Base-by-base conservation (phyloP, 164 flowering plant species). In the Vitis vinifera region DNA sequence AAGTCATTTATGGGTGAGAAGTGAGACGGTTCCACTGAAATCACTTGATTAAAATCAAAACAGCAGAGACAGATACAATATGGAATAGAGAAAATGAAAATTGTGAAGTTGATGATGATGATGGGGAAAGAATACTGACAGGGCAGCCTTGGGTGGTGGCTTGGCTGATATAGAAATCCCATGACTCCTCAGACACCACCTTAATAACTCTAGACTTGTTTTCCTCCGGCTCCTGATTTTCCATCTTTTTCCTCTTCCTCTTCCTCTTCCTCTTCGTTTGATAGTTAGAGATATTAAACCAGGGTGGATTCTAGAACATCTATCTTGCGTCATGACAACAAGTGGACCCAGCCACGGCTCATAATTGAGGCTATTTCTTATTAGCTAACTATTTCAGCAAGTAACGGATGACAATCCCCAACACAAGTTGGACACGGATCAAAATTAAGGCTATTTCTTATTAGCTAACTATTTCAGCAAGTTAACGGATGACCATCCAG, bases 161-260 rank as follows among this genome's bases (percentile, higher is more conserved):
- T 74, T 82, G 80, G 31, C 72, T 51, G 0, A 81, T 47, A 51
- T 55, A 71, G 55, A 68, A 77, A 50, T 81, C 84, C 95, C 95
- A 90, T 11, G 91, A 75, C 48, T 84, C 84, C 58, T 67, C 63
- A 2, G 92, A 85, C 7, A 84, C 89, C 15, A 90, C 78, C 70
- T 75, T 83, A 13, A 82, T 71, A 10, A 87, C 92, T 78, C 85
- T 81, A 2, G 89, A 73, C 72, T 74, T 81, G 11, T 23, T 60
- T 11, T 58, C 71, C 76, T 81, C 23, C 23, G 23, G 81, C 51
- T 77, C 84, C 44, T 77, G 79, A 1, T 51, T 61, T 61, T 77
- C 85, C 89, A 83, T 84, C 15, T 71, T 37, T 2, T 37, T 23
- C 44, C 44, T 6, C 44, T 37, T 37, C 66, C 67, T 51, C 60